Evolutionary conservation across 768 basidiomycete genomes (phyloP).

Genomic region (Gelatoporia subvermispora): DNA sequence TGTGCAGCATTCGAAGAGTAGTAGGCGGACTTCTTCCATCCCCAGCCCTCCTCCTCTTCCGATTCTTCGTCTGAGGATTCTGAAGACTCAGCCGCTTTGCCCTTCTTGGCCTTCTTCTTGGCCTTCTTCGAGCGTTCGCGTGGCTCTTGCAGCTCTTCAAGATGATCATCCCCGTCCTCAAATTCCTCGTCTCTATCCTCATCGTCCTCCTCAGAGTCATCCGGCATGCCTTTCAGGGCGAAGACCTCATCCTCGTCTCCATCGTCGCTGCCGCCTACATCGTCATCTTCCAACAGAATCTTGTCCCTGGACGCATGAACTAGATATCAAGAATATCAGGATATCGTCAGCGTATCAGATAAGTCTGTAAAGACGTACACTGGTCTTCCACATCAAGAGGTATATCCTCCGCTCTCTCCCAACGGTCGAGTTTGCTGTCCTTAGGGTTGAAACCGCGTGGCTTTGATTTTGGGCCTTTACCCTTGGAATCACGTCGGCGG

Average conservation of each 20-base stretch:
- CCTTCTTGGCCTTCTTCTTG: slow-evolving; percentile 22
- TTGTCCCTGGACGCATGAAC: slow-evolving; percentile 73
- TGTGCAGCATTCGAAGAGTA: slow-evolving; percentile 82
- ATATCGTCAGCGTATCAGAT: background rate
- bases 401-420: slow-evolving; percentile 65
- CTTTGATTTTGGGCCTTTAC: slow-evolving; percentile 32
- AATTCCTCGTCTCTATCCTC: slow-evolving; percentile 39
- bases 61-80: slow-evolving; percentile 21
- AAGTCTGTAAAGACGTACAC: slow-evolving; percentile 44
- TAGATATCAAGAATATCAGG: slow-evolving; percentile 22
- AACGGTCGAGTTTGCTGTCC: slow-evolving; percentile 54
- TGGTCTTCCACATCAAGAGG: slow-evolving; percentile 76
- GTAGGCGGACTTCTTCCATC: slow-evolving; percentile 71
- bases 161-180: slow-evolving; percentile 22
- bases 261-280: slow-evolving; percentile 42
- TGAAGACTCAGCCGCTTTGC: slow-evolving; percentile 3
- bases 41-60: slow-evolving; percentile 74
- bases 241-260: slow-evolving; percentile 83
- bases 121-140: slow-evolving; percentile 8
- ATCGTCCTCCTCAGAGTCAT: slow-evolving; percentile 29
- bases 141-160: slow-evolving; percentile 18
- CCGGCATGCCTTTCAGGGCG: slow-evolving; percentile 54
- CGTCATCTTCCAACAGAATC: slow-evolving; percentile 68
- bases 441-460: slow-evolving; percentile 46
- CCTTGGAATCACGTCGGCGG: slow-evolving; percentile 34